Conservation (phyloP, 139 green algal species). For the Tetraselmis chui region DNA sequence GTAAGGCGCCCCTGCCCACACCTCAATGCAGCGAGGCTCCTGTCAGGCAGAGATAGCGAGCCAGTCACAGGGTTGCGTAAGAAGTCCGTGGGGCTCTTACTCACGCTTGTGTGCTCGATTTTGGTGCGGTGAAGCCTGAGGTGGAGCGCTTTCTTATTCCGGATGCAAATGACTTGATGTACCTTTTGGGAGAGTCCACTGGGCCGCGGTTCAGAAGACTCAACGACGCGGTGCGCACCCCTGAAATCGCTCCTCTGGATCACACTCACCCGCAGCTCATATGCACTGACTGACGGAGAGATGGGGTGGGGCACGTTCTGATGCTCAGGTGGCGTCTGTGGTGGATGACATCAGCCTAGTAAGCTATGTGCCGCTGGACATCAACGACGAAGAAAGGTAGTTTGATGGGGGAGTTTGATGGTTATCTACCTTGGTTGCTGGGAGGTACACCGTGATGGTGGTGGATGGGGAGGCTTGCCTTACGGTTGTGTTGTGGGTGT, state of each 20-base stretch:
- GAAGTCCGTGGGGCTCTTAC: not conserved
- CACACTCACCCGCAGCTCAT: not conserved
- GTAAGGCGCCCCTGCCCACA: constrained; percentile 9
- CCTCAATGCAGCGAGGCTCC: not conserved
- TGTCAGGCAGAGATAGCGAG: not conserved
- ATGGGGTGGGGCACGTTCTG: too few relatives aligned
- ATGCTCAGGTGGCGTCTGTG: constrained; percentile 54
- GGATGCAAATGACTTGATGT: constrained; percentile 51
- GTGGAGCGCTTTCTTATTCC: constrained; percentile 72
- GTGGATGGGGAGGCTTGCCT: too few relatives aligned
- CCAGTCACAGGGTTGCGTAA: not conserved
- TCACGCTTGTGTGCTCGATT: not conserved
- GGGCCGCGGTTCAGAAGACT: constrained; percentile 55
- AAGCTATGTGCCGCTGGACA: constrained; percentile 81
- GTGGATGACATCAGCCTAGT: constrained; percentile 84
- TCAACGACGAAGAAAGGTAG: constrained; percentile 62
- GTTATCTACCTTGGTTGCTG: not conserved
- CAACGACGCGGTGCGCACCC: constrained; percentile 37
- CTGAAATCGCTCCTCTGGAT: not conserved
- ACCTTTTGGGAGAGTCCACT: constrained; percentile 43
- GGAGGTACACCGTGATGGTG: not conserved
- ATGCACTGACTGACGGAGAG: not conserved
- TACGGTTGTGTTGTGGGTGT: too few relatives aligned
- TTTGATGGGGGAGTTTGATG: constrained; percentile 1
- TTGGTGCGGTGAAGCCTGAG: constrained; percentile 24